Base-by-base conservation (phyloP, 208 protist genomes). In the Trypanosoma brucei region DNA sequence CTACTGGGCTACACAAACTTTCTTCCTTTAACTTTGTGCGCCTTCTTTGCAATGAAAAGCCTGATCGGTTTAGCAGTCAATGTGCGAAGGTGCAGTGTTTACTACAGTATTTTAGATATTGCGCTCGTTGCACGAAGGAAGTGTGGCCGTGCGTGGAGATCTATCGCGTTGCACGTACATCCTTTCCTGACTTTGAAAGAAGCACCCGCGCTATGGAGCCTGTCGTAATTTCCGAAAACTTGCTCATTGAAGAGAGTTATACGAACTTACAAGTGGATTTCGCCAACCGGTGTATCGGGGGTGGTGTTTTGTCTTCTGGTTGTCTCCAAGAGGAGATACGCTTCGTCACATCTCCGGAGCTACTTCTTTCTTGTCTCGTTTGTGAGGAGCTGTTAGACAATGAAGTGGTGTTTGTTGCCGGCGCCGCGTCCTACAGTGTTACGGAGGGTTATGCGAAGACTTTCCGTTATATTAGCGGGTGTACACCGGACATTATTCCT, bases 291-390 rank as follows among this genome's bases (percentile, higher is more conserved):
- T 44, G 79, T 22, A 67, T 96, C 31, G 92, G 92, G 38, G 91
- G 91, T 53, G 89, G 92, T 48, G 84, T 93, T 30, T 63, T 97
- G 36, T 45, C 62, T n/a, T 67, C 62, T 37, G 92, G 89, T 9
- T 94, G 85, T 63, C 86, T 95, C 8, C 92, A 96, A 70, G 92
- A 96, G 64, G 92, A 97, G 56, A 95, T 97, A 48, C 76, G 83
- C 37, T 94, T 97, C 62, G 65, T 84, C 2, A 76, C 90, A 2
- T 81, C 70, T 7, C 92, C 91, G 2, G 91, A 95, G 67, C 68
- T 92, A 13, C 56, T 95, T 14, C 61, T 94, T n/a, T 73, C 82
- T 3, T 68, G 74, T 37, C 69, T 97, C 8, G 50, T 95, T 9
- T 92, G 78, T 45, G 80, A 88, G 54, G 55, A 62, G 30, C 62